phyloP scores from a whole-genome alignment of 75 land plant genomes.

The Sequoia sempervirens region DNA sequence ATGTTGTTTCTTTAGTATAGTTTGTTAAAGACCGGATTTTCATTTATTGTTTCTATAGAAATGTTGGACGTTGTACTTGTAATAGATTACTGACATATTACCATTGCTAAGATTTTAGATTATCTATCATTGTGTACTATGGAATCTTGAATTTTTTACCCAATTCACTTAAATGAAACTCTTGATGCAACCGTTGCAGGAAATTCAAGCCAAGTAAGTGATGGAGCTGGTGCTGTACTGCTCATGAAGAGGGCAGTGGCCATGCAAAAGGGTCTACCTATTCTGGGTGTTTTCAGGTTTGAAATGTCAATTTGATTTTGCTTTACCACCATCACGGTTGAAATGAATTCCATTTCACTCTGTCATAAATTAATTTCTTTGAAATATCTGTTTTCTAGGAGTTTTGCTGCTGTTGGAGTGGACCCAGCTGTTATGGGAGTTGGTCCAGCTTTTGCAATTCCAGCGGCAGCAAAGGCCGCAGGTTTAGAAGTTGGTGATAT shows the following conservation, averaged over 20 bases:
- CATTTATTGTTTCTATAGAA: not conserved
- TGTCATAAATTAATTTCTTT: constrained; percentile 1
- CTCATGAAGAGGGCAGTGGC: constrained; percentile 85
- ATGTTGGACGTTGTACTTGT: not conserved
- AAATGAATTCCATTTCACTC: not conserved
- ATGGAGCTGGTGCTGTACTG: constrained; percentile 97
- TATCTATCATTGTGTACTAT: not conserved
- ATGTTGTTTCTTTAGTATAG: not conserved
- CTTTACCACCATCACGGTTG: not conserved
- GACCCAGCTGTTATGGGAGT: constrained; percentile 96
- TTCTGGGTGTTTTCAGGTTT: constrained; percentile 94
- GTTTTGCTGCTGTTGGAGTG: constrained; percentile 91
- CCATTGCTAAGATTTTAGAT: not conserved
- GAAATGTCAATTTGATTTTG: constrained; percentile 3
- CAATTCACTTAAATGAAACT: not conserved
- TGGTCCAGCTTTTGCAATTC: constrained; percentile 96
- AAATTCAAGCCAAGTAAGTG: constrained; percentile 94
- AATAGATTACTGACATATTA: not conserved
- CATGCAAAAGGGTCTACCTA: constrained; percentile 65
- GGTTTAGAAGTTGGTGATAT: constrained; percentile 80
- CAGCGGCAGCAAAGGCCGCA: constrained; percentile 82
- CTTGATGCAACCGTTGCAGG: constrained; percentile 35
- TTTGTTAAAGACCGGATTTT: not conserved
- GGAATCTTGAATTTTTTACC: not conserved
- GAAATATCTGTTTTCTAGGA: constrained; percentile 35